Evolutionary conservation across 169 alveolate species (phyloP).

Genomic region (Ichthyophthirius multifiliis): DNA sequence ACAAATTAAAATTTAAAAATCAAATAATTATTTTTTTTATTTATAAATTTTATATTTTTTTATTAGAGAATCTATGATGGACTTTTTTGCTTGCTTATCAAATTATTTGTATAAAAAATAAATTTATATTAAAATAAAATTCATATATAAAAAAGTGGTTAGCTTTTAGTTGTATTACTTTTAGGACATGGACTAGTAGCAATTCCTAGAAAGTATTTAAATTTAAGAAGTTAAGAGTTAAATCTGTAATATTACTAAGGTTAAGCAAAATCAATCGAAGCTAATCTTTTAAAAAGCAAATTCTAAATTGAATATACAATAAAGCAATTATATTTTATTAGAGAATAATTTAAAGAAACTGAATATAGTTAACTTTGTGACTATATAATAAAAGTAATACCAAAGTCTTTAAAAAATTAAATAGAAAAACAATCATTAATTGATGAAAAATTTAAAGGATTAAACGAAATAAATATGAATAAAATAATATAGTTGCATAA

Average conservation of each 20-base stretch:
- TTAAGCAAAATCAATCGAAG: not conserved
- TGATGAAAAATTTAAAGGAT: not conserved
- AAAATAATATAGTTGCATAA: not conserved
- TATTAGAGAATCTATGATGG: conserved; percentile 1
- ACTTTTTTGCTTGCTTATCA: conserved; percentile 15
- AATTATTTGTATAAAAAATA: conserved; percentile 19
- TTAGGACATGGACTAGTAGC: conserved; percentile 66
- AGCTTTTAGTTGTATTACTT: conserved; percentile 40
- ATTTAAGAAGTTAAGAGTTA: conserved; percentile 2
- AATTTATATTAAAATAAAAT: not conserved
- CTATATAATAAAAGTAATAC: too few species aligned
- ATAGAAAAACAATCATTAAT: not conserved
- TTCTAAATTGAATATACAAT: not conserved
- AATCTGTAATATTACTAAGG: not conserved
- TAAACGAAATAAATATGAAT: conserved; percentile 3
- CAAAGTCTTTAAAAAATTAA: too few species aligned
- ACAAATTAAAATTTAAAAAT: not conserved
- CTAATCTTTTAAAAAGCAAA: not conserved
- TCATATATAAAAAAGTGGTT: conserved; percentile 21
- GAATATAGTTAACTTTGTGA: not conserved
- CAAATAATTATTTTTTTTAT: too few species aligned
- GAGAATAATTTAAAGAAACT: not conserved
- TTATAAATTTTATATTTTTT: not conserved
- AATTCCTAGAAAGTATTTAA: conserved; percentile 50
- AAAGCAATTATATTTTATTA: not conserved